Conservation (phyloP, 306 rosid genomes). For the Prunus mira region DNA sequence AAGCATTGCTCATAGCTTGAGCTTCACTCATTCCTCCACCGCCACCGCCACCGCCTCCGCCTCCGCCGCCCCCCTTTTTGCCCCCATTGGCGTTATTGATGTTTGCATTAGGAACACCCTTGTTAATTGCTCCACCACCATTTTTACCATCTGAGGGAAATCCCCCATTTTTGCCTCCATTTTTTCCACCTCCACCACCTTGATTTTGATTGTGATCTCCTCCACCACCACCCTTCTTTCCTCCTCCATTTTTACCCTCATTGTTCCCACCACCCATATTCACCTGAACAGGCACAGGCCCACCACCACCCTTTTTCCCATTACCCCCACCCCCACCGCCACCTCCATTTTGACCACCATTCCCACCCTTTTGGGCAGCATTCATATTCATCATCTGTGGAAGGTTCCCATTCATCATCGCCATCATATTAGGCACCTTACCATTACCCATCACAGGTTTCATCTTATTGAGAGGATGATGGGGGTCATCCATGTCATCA, state of each 20-base stretch:
- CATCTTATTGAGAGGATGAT: conserved; percentile 41
- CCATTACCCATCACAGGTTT: conserved; percentile 44
- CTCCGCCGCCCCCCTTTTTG: conserved; percentile 30
- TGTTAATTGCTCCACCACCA: conserved; percentile 21
- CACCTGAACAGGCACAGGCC: conserved; percentile 25
- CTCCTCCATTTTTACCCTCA: conserved; percentile 43
- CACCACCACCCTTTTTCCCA: conserved; percentile 26
- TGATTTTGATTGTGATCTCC: conserved; percentile 29
- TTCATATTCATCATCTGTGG: conserved; percentile 41
- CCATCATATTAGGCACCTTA: conserved; percentile 38
- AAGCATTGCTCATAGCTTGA: conserved; percentile 33
- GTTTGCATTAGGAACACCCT: conserved; percentile 24
- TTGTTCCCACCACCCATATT: conserved; percentile 30
- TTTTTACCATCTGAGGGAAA: conserved; percentile 16
- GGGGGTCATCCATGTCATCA: conserved; percentile 53
- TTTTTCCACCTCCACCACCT: conserved; percentile 33
- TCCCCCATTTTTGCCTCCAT: conserved; percentile 35
- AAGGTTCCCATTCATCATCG: conserved; percentile 47
- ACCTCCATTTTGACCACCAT: conserved; percentile 24
- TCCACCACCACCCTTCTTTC: conserved; percentile 42
- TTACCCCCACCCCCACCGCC: conserved; percentile 28
- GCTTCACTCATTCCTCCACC: conserved; percentile 30
- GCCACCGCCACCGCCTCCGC: neutral
- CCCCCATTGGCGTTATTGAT: conserved; percentile 31
- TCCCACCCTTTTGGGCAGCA: conserved; percentile 42